These are phyloP conservation scores for Umbelopsis sp. DNA, from an alignment of 192 early-diverging fungal species.

Conservation along the genomic window DNA sequence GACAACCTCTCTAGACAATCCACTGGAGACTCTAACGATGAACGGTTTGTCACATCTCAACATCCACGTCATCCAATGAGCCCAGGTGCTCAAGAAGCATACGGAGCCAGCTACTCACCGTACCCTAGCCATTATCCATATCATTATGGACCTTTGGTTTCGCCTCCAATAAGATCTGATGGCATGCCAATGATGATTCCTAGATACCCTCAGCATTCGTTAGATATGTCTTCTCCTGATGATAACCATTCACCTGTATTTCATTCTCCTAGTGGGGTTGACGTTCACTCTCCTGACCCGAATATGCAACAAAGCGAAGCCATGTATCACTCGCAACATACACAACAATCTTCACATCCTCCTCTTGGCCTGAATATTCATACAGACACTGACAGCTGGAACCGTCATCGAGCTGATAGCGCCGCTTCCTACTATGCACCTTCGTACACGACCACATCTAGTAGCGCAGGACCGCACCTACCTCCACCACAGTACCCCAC, in stretches of 20 bases:
- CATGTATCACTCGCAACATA: neutral
- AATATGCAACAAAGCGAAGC: neutral
- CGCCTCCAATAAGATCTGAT: conserved; percentile 1
- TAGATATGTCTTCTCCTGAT: conserved; percentile 7
- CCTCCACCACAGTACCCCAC: conserved; percentile 5
- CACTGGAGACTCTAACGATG: neutral
- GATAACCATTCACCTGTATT: neutral
- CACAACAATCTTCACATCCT: neutral
- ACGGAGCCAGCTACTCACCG: neutral
- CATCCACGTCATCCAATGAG: conserved; percentile 6
- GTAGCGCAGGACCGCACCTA: conserved; percentile 12
- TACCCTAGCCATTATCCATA: conserved; percentile 6
- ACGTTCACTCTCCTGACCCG: neutral
- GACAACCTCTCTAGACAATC: conserved; percentile 47
- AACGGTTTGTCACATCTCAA: neutral
- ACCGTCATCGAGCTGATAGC: conserved; percentile 13
- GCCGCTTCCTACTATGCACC: neutral
- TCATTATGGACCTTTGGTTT: conserved; percentile 3
- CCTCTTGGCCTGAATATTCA: conserved; percentile 5
- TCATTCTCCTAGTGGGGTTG: neutral
- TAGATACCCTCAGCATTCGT: neutral
- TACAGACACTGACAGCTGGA: neutral
- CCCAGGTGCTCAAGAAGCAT: neutral
- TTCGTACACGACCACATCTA: neutral
- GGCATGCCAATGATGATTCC: conserved; percentile 5